A percentile compares a stretch with the other conserved stretches of the same genome.
Conservation (phyloP, 2,329 filamentous ascomycete genomes). For the Ophiostoma sp. region DNA sequence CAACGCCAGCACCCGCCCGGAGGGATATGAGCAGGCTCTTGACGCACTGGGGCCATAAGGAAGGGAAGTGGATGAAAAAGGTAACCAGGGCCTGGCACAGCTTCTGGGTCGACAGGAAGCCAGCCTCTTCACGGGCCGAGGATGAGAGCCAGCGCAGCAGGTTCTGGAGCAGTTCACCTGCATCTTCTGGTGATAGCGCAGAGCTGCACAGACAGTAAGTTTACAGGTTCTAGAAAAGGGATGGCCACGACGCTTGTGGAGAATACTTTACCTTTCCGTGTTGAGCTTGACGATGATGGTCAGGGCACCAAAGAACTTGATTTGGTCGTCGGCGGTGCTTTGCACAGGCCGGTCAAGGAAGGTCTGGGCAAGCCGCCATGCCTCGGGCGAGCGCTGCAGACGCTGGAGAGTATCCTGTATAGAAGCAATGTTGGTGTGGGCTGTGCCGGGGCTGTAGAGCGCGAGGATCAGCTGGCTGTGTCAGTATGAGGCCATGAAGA, state of each 20-base stretch:
- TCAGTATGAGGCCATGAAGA: neutral
- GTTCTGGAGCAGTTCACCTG: constrained; percentile 53
- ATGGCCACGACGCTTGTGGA: constrained; percentile 26
- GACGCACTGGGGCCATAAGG: constrained; percentile 61
- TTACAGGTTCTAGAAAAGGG: too few relatives aligned
- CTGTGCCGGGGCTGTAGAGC: constrained; percentile 47
- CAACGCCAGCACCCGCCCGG: constrained; percentile 41
- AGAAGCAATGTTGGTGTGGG: constrained; percentile 43
- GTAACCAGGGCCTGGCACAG: constrained; percentile 71
- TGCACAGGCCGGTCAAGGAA: constrained; percentile 46
- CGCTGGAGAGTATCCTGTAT: constrained; percentile 70
- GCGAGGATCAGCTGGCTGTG: constrained; percentile 42
- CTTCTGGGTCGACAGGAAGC: constrained; percentile 63
- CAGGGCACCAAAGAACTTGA: constrained; percentile 87
- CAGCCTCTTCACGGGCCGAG: constrained; percentile 48
- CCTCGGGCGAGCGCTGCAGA: constrained; percentile 71
- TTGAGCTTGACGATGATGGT: constrained; percentile 95
- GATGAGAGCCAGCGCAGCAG: constrained; percentile 59
- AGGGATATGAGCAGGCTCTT: constrained; percentile 59
- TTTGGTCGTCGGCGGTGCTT: constrained; percentile 61
- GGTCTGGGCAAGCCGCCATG: constrained; percentile 79
- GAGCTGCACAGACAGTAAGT: constrained; percentile 40
- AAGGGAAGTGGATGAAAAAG: constrained; percentile 67
- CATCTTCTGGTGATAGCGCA: constrained; percentile 52
- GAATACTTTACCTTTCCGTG: constrained; percentile 61